phyloP scores from a whole-genome alignment of 2,329 filamentous ascomycete species.

The Cladosporium sp. region DNA sequence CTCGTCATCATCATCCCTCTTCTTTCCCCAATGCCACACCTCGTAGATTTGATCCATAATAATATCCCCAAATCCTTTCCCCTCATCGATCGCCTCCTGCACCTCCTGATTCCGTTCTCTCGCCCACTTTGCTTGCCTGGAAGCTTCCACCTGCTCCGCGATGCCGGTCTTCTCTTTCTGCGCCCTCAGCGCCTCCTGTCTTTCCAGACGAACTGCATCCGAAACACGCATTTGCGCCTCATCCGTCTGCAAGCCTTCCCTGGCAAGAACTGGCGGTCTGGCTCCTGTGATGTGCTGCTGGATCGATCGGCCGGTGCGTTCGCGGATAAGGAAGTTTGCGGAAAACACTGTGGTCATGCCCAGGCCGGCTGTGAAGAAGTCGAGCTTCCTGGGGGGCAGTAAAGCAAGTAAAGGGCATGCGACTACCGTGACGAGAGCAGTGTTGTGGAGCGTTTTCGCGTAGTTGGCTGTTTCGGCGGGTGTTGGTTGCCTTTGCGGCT shows the following conservation, averaged over 20 bases:
- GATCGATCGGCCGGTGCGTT: conserved; percentile 27
- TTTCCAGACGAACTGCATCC: conserved; percentile 10
- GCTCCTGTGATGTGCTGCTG: conserved; percentile 25
- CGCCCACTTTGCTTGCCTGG: conserved; percentile 42
- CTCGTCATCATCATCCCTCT: conserved; percentile 29
- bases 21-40: conserved; percentile 34
- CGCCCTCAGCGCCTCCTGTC: conserved; percentile 20
- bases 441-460: conserved; percentile 36
- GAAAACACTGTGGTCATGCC: conserved; percentile 45
- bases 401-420: conserved; percentile 51
- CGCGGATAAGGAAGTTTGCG: conserved; percentile 44
- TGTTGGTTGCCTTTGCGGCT: conserved; percentile 20
- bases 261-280: background rate
- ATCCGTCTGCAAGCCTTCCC: conserved; percentile 1
- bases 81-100: conserved; percentile 36
- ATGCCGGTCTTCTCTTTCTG: conserved; percentile 23
- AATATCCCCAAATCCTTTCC: conserved; percentile 35
- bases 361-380: conserved; percentile 55
- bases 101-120: conserved; percentile 40
- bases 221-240: conserved; percentile 4
- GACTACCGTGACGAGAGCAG: conserved; percentile 47
- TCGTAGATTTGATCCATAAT: conserved; percentile 36
- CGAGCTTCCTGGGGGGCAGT: conserved; percentile 58
- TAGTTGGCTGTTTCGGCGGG: conserved; percentile 27
- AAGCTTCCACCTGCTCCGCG: conserved; percentile 26